phyloP scores from a whole-genome alignment of 2,329 filamentous ascomycete species.

The Sclerotiophoma versabilis region DNA sequence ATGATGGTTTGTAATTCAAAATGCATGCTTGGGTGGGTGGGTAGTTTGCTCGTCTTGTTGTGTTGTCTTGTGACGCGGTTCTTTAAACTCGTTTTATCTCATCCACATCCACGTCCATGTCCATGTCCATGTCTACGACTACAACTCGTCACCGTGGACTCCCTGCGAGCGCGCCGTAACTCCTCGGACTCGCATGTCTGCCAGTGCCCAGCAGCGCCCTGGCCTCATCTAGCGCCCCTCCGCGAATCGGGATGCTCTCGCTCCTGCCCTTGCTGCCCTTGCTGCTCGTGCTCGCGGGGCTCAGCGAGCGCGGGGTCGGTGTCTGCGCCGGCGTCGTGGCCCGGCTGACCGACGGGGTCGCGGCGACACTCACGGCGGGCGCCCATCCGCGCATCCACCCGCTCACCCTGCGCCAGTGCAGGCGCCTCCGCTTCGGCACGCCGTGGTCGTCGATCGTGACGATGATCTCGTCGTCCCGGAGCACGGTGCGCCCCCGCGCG shows the following conservation, averaged over 20 bases:
- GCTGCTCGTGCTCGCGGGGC: slow-evolving; percentile 7
- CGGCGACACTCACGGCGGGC: slow-evolving; percentile 56
- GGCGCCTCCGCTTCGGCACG: slow-evolving; percentile 41
- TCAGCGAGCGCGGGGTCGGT: slow-evolving; percentile 12
- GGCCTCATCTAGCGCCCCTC: slow-evolving; percentile 45
- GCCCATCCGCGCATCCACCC: slow-evolving; percentile 74
- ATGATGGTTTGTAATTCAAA: too few relatives aligned
- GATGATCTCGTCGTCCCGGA: slow-evolving; percentile 55
- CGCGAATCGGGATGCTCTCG: slow-evolving; percentile 37
- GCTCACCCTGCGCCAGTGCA: slow-evolving; percentile 64
- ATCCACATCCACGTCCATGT: too few relatives aligned
- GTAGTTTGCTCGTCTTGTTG: too few relatives aligned
- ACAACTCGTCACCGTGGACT: slow-evolving; percentile 6
- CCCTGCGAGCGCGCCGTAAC: slow-evolving; percentile 33
- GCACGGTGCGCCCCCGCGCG: slow-evolving; percentile 21
- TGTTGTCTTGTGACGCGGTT: too few relatives aligned
- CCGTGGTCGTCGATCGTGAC: slow-evolving; percentile 51
- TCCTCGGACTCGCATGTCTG: slow-evolving; percentile 45
- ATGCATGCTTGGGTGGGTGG: too few relatives aligned
- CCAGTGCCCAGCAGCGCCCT: slow-evolving; percentile 44
- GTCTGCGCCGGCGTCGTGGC: slow-evolving; percentile 37
- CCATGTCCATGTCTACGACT: too few relatives aligned
- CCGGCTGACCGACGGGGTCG: slow-evolving; percentile 41
- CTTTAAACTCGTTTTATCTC: too few relatives aligned
- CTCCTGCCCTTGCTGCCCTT: slow-evolving; percentile 2